Evolutionary conservation across 768 basidiomycete genomes (phyloP).

Genomic region (Termitomyces heimii): DNA sequence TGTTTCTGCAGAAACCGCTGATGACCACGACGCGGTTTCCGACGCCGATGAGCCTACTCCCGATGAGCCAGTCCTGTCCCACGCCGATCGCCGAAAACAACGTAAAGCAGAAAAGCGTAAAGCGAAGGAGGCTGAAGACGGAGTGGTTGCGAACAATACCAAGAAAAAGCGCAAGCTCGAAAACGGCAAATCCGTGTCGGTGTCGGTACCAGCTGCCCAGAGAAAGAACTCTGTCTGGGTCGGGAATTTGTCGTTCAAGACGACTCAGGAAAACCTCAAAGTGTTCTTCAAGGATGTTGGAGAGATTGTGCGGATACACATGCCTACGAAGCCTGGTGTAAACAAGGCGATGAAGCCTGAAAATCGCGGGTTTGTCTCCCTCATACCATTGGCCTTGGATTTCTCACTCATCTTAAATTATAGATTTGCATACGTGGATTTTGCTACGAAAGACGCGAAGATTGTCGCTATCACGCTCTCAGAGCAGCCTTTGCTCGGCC

Average conservation of each 20-base stretch:
- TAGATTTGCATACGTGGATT: conserved; percentile 97
- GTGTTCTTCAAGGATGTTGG: conserved; percentile 67
- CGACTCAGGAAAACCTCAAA: conserved; percentile 66
- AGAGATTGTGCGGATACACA: conserved; percentile 74
- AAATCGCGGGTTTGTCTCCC: conserved; percentile 61
- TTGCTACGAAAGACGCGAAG: conserved; percentile 73
- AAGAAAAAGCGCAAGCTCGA: conserved; percentile 44
- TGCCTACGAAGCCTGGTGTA: conserved; percentile 69
- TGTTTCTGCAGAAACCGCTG: conserved; percentile 12
- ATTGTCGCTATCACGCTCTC: conserved; percentile 70
- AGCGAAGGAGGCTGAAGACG: conserved; percentile 15
- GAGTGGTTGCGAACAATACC: conserved; percentile 15
- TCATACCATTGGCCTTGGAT: not conserved
- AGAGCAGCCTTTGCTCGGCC: conserved; percentile 77
- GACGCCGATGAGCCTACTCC: conserved; percentile 6
- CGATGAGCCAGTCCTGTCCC: conserved; percentile 58
- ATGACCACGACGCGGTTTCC: conserved; percentile 19
- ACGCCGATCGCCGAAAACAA: conserved; percentile 64
- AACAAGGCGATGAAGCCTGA: conserved; percentile 48
- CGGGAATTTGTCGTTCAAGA: conserved; percentile 90
- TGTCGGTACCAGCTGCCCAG: conserved; percentile 30
- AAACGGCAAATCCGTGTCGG: conserved; percentile 27
- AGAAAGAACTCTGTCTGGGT: conserved; percentile 92
- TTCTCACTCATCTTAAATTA: not conserved
- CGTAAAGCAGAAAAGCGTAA: conserved; percentile 38